phyloP scores from a whole-genome alignment of 1,284 basidiomycete species.

The Malassezia pachydermatis region DNA sequence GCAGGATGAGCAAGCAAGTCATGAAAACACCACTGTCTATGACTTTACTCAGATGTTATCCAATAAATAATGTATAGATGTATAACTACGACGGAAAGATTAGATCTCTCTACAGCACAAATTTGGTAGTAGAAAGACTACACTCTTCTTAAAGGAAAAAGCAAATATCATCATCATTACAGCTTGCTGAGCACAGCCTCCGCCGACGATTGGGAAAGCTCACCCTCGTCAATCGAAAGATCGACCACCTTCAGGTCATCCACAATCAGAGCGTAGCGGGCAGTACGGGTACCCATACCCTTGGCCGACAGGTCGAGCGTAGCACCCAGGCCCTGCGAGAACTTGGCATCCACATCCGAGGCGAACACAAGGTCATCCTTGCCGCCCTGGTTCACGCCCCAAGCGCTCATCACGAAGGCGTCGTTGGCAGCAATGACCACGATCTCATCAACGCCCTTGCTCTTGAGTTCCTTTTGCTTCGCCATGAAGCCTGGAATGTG shows the following conservation, averaged over 20 bases:
- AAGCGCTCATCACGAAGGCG: slow-evolving; percentile 52
- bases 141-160: too few species aligned
- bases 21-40: slow-evolving; percentile 17
- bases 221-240: slow-evolving; percentile 20
- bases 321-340: slow-evolving; percentile 60
- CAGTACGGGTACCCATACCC: slow-evolving; percentile 60
- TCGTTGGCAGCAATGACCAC: slow-evolving; percentile 50
- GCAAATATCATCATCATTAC: too few species aligned
- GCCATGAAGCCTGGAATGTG: slow-evolving; percentile 60
- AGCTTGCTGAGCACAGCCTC: slow-evolving; percentile 12
- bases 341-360: slow-evolving; percentile 59
- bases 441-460: slow-evolving; percentile 60
- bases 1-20: neutral
- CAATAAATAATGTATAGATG: too few species aligned
- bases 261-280: slow-evolving; percentile 61
- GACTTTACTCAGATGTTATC: slow-evolving; percentile 28
- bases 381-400: slow-evolving; percentile 59
- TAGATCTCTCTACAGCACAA: too few species aligned
- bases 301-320: slow-evolving; percentile 55
- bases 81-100: too few species aligned
- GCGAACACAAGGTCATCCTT: slow-evolving; percentile 65
- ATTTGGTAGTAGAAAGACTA: too few species aligned
- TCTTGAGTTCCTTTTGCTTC: slow-evolving; percentile 60
- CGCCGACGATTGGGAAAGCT: slow-evolving; percentile 6
- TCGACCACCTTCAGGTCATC: slow-evolving; percentile 56